Evolutionary conservation across 1,284 basidiomycete species (phyloP), one percentile per base, ranked within the genome.

Genomic region (Moniliella sp.): DNA sequence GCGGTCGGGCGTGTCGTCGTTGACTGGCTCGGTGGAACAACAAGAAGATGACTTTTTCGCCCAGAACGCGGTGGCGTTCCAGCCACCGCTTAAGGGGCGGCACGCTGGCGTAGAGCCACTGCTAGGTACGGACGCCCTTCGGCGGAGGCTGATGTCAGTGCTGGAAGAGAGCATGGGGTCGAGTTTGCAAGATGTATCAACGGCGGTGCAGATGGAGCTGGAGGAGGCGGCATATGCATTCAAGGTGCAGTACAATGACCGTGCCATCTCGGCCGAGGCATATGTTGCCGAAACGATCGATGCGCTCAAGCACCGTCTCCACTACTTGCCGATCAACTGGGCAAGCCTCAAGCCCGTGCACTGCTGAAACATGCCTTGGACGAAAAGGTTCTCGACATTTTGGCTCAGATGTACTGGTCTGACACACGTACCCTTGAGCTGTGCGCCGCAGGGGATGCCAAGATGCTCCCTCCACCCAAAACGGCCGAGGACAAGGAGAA

Each of bases 161-260:
- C 69, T 97, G 31, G 91, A 97, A 60, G 83, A 82, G 14, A 83
- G 78, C 26, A 97, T 99, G 88, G 80, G 84, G 0, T 78, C 78
- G 0, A 84, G 81, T 25, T 67, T 99, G 7, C 82, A 94, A 50
- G 76, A 79, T 1, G 93, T 99, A 57, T 81, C 82, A 32, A 93
- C 93, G 57, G 81, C 82, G 1, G 88, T 97, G 3, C 84, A 91
- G 52, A 72, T 91, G 19, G 91, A 97, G 61, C 70, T 94, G 9
- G 88, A 97, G 61, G 88, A 94, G 53, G 76, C 88, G 1, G 75
- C 75, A 16, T 99, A 99, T 62, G 86, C 94, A 62, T 97, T 97
- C 72, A 99, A 99, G 63, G 86, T 97, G 0, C 83, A 94, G 62
- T 99, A 97, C 68, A 97, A 99, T 58, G 91, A 99, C 63, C 74